Evolutionary conservation across 2,329 filamentous ascomycete genomes (phyloP).

Genomic region (Neonectria sp.): DNA sequence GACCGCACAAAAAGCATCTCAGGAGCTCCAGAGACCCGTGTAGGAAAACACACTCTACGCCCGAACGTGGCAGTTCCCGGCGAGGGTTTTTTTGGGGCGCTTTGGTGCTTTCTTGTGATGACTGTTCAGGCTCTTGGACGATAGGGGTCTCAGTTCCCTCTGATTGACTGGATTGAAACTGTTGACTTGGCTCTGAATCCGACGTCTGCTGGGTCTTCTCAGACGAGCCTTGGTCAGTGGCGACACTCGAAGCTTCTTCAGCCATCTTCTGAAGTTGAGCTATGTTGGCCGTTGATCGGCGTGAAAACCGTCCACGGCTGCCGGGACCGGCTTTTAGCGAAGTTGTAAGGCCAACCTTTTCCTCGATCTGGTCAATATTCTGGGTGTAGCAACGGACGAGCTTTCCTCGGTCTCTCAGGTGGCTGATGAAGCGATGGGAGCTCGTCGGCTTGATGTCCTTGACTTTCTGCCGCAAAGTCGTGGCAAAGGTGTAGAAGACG

Average conservation of each 20-base stretch:
- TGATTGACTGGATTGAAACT: constrained; percentile 33
- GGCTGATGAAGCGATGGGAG: constrained; percentile 78
- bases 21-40: constrained; percentile 78
- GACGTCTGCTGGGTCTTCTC: constrained; percentile 40
- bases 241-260: constrained; percentile 49
- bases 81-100: constrained; percentile 39
- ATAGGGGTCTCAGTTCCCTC: constrained; percentile 32
- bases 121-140: constrained; percentile 39
- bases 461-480: constrained; percentile 76
- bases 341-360: constrained; percentile 77
- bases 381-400: constrained; percentile 82
- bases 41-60: constrained; percentile 78
- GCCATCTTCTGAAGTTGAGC: constrained; percentile 57
- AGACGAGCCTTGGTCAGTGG: constrained; percentile 37
- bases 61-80: constrained; percentile 53
- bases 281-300: constrained; percentile 57
- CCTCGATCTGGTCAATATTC: constrained; percentile 82
- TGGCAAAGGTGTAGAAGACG: constrained; percentile 81
- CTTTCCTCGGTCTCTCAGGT: constrained; percentile 76
- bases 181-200: constrained; percentile 40
- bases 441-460: constrained; percentile 74
- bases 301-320: constrained; percentile 72
- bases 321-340: constrained; percentile 74
- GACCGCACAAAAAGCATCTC: constrained; percentile 74
- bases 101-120: constrained; percentile 39